Evolutionary conservation across 352 stramenopile genomes (phyloP).

Genomic region (Globisporangium polare): DNA sequence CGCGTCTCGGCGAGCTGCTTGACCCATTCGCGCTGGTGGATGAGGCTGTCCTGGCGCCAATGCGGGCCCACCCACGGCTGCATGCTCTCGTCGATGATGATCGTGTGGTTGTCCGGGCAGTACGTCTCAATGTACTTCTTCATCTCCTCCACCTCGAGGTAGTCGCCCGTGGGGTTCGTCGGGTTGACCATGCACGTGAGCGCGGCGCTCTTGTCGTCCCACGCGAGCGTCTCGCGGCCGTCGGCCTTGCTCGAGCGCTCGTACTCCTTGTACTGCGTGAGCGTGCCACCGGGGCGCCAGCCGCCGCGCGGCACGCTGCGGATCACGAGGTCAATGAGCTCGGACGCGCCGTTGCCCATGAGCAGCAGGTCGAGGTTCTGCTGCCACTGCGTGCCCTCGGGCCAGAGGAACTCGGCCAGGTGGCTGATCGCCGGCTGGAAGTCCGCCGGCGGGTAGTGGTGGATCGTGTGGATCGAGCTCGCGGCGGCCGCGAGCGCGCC

Average conservation of each 20-base stretch:
- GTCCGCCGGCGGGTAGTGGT: constrained; percentile 89
- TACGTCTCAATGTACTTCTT: constrained; percentile 85
- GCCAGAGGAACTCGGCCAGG: constrained; percentile 87
- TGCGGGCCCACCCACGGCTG: constrained; percentile 85
- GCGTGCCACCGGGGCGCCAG: constrained; percentile 67
- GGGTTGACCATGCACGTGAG: constrained; percentile 89
- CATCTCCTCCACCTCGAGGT: constrained; percentile 76
- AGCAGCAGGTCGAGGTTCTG: constrained; percentile 65
- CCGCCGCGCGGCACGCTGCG: constrained; percentile 68
- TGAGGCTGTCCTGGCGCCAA: constrained; percentile 85
- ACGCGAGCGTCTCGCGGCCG: constrained; percentile 70
- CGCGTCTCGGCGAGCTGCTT: constrained; percentile 63
- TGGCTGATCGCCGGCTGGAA: constrained; percentile 89
- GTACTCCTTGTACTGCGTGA: constrained; percentile 88
- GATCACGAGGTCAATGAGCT: constrained; percentile 88
- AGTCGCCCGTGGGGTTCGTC: constrained; percentile 89
- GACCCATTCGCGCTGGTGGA: constrained; percentile 84
- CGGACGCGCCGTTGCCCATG: constrained; percentile 81
- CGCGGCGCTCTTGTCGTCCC: constrained; percentile 62
- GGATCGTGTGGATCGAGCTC: constrained; percentile 72
- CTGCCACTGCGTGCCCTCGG: constrained; percentile 35
- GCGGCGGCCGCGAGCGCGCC: constrained; percentile 64
- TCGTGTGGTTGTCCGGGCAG: constrained; percentile 84
- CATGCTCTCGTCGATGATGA: constrained; percentile 92
- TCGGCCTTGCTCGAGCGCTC: constrained; percentile 82